These are phyloP conservation scores for Aspergillus udagawae DNA, from an alignment of 2,329 filamentous ascomycete genomes.

Conservation along the genomic window DNA sequence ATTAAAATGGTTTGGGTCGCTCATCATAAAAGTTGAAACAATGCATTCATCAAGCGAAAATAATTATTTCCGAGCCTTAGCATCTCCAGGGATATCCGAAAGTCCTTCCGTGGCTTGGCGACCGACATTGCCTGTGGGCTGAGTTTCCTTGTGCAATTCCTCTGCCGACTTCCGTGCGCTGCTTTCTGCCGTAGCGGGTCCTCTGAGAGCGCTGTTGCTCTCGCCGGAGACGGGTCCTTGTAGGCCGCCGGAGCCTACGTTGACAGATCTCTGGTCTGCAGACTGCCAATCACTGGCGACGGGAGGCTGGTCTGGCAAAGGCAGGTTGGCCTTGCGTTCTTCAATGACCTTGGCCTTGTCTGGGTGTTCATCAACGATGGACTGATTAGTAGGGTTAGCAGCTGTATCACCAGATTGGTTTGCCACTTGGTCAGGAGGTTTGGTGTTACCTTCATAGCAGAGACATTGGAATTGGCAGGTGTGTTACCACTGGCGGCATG, in stretches of 20 bases:
- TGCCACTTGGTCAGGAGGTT: not conserved
- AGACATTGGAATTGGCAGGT: conserved; percentile 43
- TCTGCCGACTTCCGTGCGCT: conserved; percentile 47
- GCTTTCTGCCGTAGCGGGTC: conserved; percentile 56
- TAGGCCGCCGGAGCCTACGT: conserved; percentile 62
- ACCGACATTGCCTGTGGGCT: conserved; percentile 49
- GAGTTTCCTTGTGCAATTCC: conserved; percentile 52
- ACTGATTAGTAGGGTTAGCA: conserved; percentile 22
- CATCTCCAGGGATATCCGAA: conserved; percentile 57
- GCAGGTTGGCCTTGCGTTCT: conserved; percentile 66
- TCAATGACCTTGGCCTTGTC: conserved; percentile 64
- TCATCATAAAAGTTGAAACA: not conserved
- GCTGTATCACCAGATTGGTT: not conserved
- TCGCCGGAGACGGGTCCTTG: conserved; percentile 51
- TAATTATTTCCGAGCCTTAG: conserved; percentile 44
- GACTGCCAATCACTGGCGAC: conserved; percentile 75
- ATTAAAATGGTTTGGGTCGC: not conserved
- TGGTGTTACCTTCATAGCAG: conserved; percentile 43
- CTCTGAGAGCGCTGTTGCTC: conserved; percentile 51
- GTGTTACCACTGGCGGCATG: conserved; percentile 38
- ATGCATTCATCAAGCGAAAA: not conserved
- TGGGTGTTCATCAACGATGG: conserved; percentile 37
- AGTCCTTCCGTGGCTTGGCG: conserved; percentile 59
- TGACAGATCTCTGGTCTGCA: conserved; percentile 63
- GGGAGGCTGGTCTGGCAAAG: conserved; percentile 73